Conservation (phyloP, 257 asterid species). For the Solanum rostratum region DNA sequence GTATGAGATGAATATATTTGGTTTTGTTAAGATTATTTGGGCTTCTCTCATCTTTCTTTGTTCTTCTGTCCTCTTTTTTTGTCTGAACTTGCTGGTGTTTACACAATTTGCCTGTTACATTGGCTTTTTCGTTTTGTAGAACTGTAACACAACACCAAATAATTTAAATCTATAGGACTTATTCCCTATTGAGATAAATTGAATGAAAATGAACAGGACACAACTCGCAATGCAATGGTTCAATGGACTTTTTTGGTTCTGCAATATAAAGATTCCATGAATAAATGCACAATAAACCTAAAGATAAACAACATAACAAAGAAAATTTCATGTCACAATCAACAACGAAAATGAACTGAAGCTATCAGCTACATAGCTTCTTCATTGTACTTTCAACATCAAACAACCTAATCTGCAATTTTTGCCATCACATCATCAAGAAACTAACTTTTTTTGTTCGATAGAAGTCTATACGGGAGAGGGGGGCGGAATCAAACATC, state of each 20-base stretch:
- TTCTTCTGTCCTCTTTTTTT: background rate
- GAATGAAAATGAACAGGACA: background rate
- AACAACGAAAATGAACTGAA: background rate
- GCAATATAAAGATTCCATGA: background rate
- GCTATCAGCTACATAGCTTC: slow-evolving; percentile 15
- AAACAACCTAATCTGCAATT: background rate
- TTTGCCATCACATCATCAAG: background rate
- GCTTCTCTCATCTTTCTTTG: background rate
- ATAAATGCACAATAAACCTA: background rate
- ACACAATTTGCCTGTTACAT: background rate
- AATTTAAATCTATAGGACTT: background rate
- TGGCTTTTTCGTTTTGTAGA: background rate
- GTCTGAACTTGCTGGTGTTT: background rate
- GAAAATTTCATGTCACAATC: background rate
- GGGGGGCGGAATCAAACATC: background rate
- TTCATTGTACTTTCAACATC: background rate
- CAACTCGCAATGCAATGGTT: background rate
- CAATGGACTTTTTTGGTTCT: background rate
- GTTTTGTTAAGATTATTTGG: background rate
- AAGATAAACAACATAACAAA: background rate
- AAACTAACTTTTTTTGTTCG: background rate
- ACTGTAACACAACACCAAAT: background rate
- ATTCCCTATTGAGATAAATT: background rate
- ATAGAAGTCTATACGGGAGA: background rate
- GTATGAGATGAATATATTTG: background rate